phyloP scores from a whole-genome alignment of 2,329 filamentous ascomycete species.

The Phaeosphaeriaceae sp. region DNA sequence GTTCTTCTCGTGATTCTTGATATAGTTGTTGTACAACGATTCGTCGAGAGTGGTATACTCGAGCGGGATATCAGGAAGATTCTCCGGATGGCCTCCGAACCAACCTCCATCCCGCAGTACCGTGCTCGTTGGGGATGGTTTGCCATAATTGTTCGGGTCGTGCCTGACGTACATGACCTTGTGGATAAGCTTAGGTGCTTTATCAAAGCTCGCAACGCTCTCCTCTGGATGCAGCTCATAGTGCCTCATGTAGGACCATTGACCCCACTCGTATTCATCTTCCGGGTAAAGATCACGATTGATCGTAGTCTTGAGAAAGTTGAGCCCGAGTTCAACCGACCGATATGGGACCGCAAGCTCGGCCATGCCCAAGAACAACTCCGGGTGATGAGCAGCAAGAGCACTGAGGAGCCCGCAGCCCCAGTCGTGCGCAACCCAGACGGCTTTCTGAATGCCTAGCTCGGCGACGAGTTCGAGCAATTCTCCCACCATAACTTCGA shows the following conservation, averaged over 20 bases:
- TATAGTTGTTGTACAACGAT: slow-evolving; percentile 32
- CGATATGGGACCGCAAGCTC: slow-evolving; percentile 51
- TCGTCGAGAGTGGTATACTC: slow-evolving; percentile 37
- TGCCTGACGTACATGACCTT: slow-evolving; percentile 32
- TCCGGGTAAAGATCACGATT: slow-evolving; percentile 57
- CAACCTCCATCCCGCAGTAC: slow-evolving; percentile 37
- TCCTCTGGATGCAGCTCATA: slow-evolving; percentile 34
- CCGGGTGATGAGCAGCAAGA: slow-evolving; percentile 40
- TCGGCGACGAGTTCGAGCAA: slow-evolving; percentile 51
- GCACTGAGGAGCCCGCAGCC: slow-evolving; percentile 42
- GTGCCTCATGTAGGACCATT: slow-evolving; percentile 45
- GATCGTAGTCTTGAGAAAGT: slow-evolving; percentile 42
- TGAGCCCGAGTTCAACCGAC: slow-evolving; percentile 51
- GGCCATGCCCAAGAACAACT: slow-evolving; percentile 37
- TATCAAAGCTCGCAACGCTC: slow-evolving; percentile 27
- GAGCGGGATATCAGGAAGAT: slow-evolving; percentile 40
- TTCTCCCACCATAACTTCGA: slow-evolving; percentile 34
- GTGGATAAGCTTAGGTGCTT: slow-evolving; percentile 27
- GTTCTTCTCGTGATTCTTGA: slow-evolving; percentile 48
- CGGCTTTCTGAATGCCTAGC: slow-evolving; percentile 46
- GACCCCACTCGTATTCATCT: slow-evolving; percentile 50
- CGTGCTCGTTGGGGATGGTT: slow-evolving; percentile 27
- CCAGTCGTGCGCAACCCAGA: slow-evolving; percentile 61
- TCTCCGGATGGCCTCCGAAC: slow-evolving; percentile 37
- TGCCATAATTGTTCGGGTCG: slow-evolving; percentile 29